Evolutionary conservation across 805 yeast genomes (phyloP), one percentile per base, ranked within the genome.

Genomic region (Saccharomycopsis selenospora): DNA sequence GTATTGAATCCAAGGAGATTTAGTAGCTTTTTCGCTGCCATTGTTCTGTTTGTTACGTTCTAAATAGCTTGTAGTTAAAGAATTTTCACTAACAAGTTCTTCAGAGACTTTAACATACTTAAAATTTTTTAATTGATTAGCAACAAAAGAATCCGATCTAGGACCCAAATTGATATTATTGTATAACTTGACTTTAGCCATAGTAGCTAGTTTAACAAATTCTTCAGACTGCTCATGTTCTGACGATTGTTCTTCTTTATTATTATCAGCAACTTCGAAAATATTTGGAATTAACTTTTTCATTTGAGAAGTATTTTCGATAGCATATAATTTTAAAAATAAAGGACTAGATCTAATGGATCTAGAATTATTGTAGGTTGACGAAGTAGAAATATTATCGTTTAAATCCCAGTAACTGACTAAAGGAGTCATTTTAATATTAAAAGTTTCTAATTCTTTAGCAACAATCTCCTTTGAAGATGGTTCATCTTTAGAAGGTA

Each of bases 261-360:
- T 43, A 23, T 41, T 42, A 3, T 23, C 43, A 36, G 40, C 27
- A 17, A 43, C 5, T n/a, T 43, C 45, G n/a, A 53, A 50, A 40
- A 53, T 50, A 41, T 53, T 53, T 20, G 56, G 56, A 18, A 53
- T 41, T 10, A 53, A 29, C 13, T 30, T 30, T 18, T 49, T 48
- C 18, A 36, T 41, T 22, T 47, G 50, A 28, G 47, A 38, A 7
- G 38, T 29, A 29, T 53, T 50, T 46, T 51, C 54, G 23, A 50
- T 53, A 13, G 56, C 56, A 24, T 53, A 53, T n/a, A 53, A 36
- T 24, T 42, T 45, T 13, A 53, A 41, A 27, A 53, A 53, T 7
- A 48, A 22, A 13, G 52, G 48, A 20, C 48, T 48, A 13, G 54
- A 22, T 36, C 56, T 45, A 11, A 28, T 24, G 10, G 54, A 45